Evolutionary conservation across 108 stramenopile species (phyloP).

Genomic region (Fragilaria crotonensis): DNA sequence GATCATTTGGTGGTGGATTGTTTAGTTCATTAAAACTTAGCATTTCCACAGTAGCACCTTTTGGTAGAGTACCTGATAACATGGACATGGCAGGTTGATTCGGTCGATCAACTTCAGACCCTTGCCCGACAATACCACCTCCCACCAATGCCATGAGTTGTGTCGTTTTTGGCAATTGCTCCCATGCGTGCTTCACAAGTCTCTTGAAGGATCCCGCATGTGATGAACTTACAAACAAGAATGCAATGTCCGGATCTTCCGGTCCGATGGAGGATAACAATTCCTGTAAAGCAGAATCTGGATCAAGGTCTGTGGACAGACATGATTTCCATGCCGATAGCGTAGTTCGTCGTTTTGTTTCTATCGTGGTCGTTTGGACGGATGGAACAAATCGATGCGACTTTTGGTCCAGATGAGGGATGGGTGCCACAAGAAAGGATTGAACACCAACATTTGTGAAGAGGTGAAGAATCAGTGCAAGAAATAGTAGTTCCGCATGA

Average conservation of each 20-base stretch:
- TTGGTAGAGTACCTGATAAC: slow-evolving; percentile 1
- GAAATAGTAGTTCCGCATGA: too few relatives aligned
- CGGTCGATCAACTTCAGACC: slow-evolving; percentile 3
- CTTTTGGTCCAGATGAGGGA: too few relatives aligned
- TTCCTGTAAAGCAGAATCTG: not conserved
- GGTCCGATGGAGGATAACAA: not conserved
- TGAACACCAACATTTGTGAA: too few relatives aligned
- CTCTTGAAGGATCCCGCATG: slow-evolving; percentile 2
- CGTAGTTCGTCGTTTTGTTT: too few relatives aligned
- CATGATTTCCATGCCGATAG: not conserved
- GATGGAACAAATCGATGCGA: too few relatives aligned
- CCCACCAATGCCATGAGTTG: slow-evolving; percentile 1
- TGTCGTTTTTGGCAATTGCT: not conserved
- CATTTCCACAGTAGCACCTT: slow-evolving; percentile 1
- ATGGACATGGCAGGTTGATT: slow-evolving; percentile 5
- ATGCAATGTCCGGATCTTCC: slow-evolving; percentile 5
- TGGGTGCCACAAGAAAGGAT: too few relatives aligned
- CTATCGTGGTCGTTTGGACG: too few relatives aligned
- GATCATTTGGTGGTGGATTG: slow-evolving; percentile 1
- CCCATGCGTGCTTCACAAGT: slow-evolving; percentile 2
- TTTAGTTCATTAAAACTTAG: slow-evolving; percentile 2
- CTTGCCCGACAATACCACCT: slow-evolving; percentile 6
- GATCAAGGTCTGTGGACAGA: not conserved
- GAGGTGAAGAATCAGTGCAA: too few relatives aligned
- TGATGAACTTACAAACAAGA: slow-evolving; percentile 4